These are phyloP conservation scores for Arxiozyma slooffiae DNA, from an alignment of 1,139 yeast genomes.

Conservation along the genomic window DNA sequence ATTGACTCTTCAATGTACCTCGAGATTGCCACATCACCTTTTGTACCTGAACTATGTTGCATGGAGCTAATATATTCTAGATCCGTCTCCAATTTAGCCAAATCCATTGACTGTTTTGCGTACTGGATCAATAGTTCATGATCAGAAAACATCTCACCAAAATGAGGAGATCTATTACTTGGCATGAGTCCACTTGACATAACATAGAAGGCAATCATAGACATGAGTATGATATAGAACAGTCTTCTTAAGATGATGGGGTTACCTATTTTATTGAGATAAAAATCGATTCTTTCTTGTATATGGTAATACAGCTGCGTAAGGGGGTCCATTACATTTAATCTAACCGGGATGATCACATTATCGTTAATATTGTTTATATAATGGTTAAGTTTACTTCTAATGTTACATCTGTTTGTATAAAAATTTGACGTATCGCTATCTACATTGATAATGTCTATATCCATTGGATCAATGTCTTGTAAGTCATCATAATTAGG, in stretches of 20 bases:
- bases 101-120: constrained; percentile 44
- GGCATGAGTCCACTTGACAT: constrained; percentile 45
- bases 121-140: constrained; percentile 42
- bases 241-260: constrained; percentile 77
- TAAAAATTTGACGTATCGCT: not conserved
- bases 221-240: constrained; percentile 57
- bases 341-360: constrained; percentile 21
- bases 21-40: constrained; percentile 69
- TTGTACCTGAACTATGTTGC: constrained; percentile 85
- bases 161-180: constrained; percentile 40
- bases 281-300: constrained; percentile 43
- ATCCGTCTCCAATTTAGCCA: constrained; percentile 52
- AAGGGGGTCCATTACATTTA: constrained; percentile 25
- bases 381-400: constrained; percentile 7
- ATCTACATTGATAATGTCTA: not conserved
- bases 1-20: constrained; percentile 54
- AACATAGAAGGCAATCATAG: constrained; percentile 47
- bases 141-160: constrained; percentile 55
- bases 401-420: not conserved
- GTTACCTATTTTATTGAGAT: constrained; percentile 62
- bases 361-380: constrained; percentile 14
- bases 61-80: constrained; percentile 70
- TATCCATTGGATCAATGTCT: not conserved
- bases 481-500: not conserved
- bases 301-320: constrained; percentile 23